Evolutionary conservation across 441 rosid genomes (phyloP).

Genomic region (Croton laevigatus): DNA sequence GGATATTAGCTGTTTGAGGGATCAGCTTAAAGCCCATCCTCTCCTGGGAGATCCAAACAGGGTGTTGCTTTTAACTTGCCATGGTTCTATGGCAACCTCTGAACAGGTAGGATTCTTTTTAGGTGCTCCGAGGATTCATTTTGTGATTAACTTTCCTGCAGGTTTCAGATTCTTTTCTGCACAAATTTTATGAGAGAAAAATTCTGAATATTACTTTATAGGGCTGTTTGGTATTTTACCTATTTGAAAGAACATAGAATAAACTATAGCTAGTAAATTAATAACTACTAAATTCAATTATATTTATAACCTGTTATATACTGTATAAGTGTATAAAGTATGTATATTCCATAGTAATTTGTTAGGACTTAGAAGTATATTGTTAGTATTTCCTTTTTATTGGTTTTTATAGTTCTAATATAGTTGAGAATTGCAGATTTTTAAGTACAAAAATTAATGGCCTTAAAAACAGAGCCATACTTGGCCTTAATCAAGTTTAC

Average conservation of each 20-base stretch:
- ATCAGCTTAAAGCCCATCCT: slow-evolving; percentile 97
- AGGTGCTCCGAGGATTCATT: slow-evolving; percentile 3
- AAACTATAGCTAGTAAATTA: too few relatives aligned
- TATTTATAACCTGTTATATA: too few relatives aligned
- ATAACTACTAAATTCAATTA: too few relatives aligned
- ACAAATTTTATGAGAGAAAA: not conserved
- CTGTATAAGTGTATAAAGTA: too few relatives aligned
- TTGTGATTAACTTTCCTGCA: not conserved
- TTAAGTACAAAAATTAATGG: too few relatives aligned
- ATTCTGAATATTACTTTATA: too few relatives aligned
- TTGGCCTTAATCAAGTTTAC: too few relatives aligned
- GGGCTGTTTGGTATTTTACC: not conserved
- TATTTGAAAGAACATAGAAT: not conserved
- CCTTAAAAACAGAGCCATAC: not conserved
- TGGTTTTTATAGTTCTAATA: too few relatives aligned
- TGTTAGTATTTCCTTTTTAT: too few relatives aligned
- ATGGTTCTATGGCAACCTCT: slow-evolving; percentile 98
- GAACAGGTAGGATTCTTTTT: slow-evolving; percentile 62
- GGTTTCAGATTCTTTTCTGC: slow-evolving; percentile 8
- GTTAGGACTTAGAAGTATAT: too few relatives aligned
- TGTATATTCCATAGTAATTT: too few relatives aligned
- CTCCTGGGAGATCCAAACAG: slow-evolving; percentile 98
- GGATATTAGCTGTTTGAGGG: slow-evolving; percentile 88
- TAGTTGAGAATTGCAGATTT: too few relatives aligned
- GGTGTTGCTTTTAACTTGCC: slow-evolving; percentile 83